A percentile compares a stretch with the other conserved stretches of the same genome.
Conservation (phyloP, 495 filamentous ascomycete genomes). For the Penicillium verhagenii region DNA sequence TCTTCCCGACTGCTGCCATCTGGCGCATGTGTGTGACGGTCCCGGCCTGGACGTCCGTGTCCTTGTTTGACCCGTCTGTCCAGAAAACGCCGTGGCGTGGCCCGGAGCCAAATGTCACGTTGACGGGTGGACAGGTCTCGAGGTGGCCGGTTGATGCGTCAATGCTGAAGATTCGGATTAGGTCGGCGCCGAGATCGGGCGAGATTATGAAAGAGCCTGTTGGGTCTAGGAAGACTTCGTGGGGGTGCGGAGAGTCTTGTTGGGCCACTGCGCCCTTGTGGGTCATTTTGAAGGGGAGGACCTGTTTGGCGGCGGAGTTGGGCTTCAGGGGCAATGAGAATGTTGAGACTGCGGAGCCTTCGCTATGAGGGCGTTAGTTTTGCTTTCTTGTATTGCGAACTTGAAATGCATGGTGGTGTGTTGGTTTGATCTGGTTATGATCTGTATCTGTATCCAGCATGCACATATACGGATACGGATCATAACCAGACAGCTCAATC, state of each 20-base stretch:
- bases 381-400: background rate
- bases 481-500: background rate
- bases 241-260: slow-evolving; percentile 69
- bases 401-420: too few relatives aligned
- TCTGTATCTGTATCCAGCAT: too few relatives aligned
- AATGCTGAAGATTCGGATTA: slow-evolving; percentile 63
- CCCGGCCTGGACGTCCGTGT: background rate
- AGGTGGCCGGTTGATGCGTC: slow-evolving; percentile 38
- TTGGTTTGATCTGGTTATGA: too few relatives aligned
- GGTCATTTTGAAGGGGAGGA: slow-evolving; percentile 51
- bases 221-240: slow-evolving; percentile 69
- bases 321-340: slow-evolving; percentile 31
- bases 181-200: slow-evolving; percentile 71
- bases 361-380: slow-evolving; percentile 23
- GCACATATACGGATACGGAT: too few relatives aligned
- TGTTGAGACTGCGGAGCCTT: slow-evolving; percentile 36
- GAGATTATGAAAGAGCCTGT: slow-evolving; percentile 61
- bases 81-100: slow-evolving; percentile 69
- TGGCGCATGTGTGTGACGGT: slow-evolving; percentile 17
- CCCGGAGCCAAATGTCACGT: slow-evolving; percentile 52
- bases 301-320: slow-evolving; percentile 35
- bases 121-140: slow-evolving; percentile 22
- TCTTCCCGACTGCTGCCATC: slow-evolving; percentile 23
- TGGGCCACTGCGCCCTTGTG: slow-evolving; percentile 51
- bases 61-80: slow-evolving; percentile 16